phyloP scores from a whole-genome alignment of 202 grass and related monocot genomes.

The Saccharum hybrid region DNA sequence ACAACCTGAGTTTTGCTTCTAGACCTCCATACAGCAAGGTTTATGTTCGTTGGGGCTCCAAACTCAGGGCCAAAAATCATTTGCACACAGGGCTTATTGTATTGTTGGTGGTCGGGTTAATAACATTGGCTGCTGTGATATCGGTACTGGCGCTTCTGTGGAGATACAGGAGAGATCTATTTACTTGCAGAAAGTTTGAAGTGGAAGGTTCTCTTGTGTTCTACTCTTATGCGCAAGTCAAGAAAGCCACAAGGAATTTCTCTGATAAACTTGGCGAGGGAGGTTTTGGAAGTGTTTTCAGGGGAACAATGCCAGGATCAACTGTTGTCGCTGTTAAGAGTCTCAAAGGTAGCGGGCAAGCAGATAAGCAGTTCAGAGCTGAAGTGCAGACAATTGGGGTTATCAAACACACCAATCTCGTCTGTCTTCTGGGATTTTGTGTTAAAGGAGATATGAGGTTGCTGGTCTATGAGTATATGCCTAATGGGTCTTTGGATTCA shows the following conservation, averaged over 20 bases:
- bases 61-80: conserved; percentile 31
- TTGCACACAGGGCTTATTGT: conserved; percentile 22
- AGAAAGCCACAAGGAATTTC: conserved; percentile 61
- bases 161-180: conserved; percentile 39
- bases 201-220: conserved; percentile 45
- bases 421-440: conserved; percentile 65
- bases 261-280: conserved; percentile 66
- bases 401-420: conserved; percentile 63
- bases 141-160: conserved; percentile 31
- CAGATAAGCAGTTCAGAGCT: conserved; percentile 72
- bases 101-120: conserved; percentile 27
- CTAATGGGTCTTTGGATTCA: too few species aligned
- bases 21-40: conserved; percentile 45
- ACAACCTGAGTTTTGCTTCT: conserved; percentile 43
- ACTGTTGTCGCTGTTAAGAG: conserved; percentile 60
- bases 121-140: conserved; percentile 22
- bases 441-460: conserved; percentile 38
- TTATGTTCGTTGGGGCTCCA: conserved; percentile 49
- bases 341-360: conserved; percentile 43
- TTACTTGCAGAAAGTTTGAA: conserved; percentile 33
- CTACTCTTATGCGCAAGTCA: conserved; percentile 61
- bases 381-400: conserved; percentile 73
- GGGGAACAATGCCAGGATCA: conserved; percentile 52
- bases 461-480: too few species aligned
- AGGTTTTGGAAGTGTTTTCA: conserved; percentile 74